These are phyloP conservation scores for Solanum piurae DNA, from an alignment of 257 asterid species.

Conservation along the genomic window DNA sequence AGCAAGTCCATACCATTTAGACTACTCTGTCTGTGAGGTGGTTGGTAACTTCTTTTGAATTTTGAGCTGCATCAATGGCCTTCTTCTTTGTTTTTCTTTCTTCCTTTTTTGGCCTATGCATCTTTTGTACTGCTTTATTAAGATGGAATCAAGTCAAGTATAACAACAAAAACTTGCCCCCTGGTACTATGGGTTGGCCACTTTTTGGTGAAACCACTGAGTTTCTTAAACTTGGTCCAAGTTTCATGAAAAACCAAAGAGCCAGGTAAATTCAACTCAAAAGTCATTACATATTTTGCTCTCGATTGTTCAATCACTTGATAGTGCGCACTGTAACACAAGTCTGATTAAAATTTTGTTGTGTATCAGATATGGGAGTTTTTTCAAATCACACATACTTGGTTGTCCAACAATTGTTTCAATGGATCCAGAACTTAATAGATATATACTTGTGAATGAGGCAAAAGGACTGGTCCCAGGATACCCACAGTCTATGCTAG, in stretches of 20 bases:
- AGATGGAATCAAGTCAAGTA: conserved; percentile 86
- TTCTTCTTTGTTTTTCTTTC: conserved; percentile 41
- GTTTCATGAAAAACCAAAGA: conserved; percentile 86
- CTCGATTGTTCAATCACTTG: not conserved
- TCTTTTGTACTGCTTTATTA: conserved; percentile 54
- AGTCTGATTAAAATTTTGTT: not conserved
- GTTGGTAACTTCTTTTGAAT: conserved; percentile 29
- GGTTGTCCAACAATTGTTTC: conserved; percentile 87
- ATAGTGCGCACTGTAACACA: not conserved
- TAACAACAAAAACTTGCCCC: conserved; percentile 77
- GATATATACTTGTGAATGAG: conserved; percentile 64
- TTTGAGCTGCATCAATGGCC: conserved; percentile 40
- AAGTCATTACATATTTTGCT: not conserved
- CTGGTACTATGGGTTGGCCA: conserved; percentile 99
- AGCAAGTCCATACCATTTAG: conserved; percentile 40
- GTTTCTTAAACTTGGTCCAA: conserved; percentile 90
- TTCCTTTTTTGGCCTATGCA: conserved; percentile 51
- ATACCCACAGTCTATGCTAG: conserved; percentile 72
- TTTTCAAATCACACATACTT: conserved; percentile 71
- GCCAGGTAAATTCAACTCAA: conserved; percentile 37
- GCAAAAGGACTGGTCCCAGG: conserved; percentile 90
- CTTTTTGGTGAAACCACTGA: conserved; percentile 95
- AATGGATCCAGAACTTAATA: conserved; percentile 80
- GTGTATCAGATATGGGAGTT: conserved; percentile 55
- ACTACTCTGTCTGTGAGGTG: conserved; percentile 23